phyloP scores from a whole-genome alignment of 2,329 filamentous ascomycete genomes.

The Phyllosticta citrichinensis region DNA sequence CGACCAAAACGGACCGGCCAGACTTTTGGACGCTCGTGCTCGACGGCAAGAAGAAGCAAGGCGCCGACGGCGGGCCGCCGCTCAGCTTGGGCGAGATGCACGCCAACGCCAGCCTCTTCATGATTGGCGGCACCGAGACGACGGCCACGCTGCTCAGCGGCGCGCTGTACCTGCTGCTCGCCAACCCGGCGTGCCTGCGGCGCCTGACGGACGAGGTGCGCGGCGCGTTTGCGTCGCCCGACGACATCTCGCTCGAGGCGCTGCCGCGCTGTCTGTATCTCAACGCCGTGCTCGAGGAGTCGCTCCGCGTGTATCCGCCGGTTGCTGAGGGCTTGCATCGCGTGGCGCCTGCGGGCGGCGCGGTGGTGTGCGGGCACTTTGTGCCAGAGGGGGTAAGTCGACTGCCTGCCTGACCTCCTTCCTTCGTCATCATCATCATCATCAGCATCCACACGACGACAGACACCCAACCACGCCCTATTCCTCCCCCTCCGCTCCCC shows the following conservation, averaged over 20 bases:
- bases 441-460: no score
- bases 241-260: neutral
- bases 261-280: neutral
- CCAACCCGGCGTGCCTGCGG: neutral
- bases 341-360: constrained; percentile 25
- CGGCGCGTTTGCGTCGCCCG: neutral
- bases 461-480: constrained; percentile 4
- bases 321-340: constrained; percentile 25
- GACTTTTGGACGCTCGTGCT: constrained; percentile 2
- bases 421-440: neutral
- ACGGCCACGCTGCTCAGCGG: constrained; percentile 31
- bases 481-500: constrained; percentile 15
- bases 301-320: constrained; percentile 33
- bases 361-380: constrained; percentile 26
- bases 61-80: neutral
- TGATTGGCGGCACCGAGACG: constrained; percentile 32
- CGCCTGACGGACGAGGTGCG: neutral
- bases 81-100: neutral
- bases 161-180: constrained; percentile 26
- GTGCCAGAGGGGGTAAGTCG: constrained; percentile 23
- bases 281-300: constrained; percentile 28
- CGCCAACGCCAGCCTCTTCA: neutral
- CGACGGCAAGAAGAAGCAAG: constrained; percentile 12
- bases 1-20: neutral
- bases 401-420: neutral